Evolutionary conservation across 805 yeast species (phyloP).

Genomic region (Millerozyma miso): DNA sequence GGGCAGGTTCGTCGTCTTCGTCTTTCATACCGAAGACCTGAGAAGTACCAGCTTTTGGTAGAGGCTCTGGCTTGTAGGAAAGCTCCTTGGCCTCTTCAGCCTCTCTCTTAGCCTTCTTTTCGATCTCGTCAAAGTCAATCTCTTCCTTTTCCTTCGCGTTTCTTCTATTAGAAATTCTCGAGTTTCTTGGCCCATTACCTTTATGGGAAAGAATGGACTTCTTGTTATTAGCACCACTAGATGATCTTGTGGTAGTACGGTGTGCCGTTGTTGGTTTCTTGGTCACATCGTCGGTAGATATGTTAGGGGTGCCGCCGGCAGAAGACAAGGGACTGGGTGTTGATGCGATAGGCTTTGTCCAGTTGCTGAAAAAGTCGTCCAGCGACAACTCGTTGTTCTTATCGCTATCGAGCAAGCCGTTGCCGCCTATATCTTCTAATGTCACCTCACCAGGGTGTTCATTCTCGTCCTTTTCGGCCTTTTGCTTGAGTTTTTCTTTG

Average conservation of each 20-base stretch:
- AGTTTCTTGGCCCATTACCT: constrained; percentile 50
- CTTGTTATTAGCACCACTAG: constrained; percentile 17
- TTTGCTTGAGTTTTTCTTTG: constrained; percentile 71
- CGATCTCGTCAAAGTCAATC: constrained; percentile 55
- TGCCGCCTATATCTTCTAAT: constrained; percentile 45
- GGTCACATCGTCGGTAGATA: constrained; percentile 33
- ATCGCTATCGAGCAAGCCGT: constrained; percentile 14
- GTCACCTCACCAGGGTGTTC: constrained; percentile 72
- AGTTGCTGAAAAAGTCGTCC: constrained; percentile 88
- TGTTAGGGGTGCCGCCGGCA: constrained; percentile 40
- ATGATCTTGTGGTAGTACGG: constrained; percentile 14
- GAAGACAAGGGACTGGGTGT: constrained; percentile 51
- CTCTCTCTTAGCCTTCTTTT: constrained; percentile 79
- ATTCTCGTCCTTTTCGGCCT: constrained; percentile 60
- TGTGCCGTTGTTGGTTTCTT: constrained; percentile 19
- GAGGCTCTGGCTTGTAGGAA: constrained; percentile 45
- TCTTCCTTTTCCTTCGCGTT: constrained; percentile 45
- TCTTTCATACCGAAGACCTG: constrained; percentile 1
- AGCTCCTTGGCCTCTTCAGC: constrained; percentile 60
- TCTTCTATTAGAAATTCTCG: constrained; percentile 54
- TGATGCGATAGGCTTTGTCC: constrained; percentile 74
- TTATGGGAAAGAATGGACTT: constrained; percentile 44
- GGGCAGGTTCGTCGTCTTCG: constrained; percentile 1
- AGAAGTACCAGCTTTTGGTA: constrained; percentile 11
- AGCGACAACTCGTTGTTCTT: constrained; percentile 42